Evolutionary conservation across 306 rosid genomes (phyloP).

Genomic region (Astragalus glycyphyllos): DNA sequence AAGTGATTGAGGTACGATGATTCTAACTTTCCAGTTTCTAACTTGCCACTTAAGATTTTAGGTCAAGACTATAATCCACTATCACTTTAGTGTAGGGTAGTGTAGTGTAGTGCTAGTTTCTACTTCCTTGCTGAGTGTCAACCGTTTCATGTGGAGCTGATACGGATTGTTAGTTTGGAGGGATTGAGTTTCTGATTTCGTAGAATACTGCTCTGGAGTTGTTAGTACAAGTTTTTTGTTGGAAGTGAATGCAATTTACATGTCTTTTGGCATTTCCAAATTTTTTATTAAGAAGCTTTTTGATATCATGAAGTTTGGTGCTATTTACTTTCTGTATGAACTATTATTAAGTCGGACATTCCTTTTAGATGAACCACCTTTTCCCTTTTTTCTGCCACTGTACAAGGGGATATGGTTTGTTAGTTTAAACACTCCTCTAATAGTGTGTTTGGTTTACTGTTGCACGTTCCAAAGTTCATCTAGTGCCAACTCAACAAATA

Average conservation of each 20-base stretch:
- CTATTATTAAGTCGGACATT: background rate
- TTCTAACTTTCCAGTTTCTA: background rate
- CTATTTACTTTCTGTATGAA: background rate
- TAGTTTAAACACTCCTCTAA: background rate
- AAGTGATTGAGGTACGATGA: slow-evolving; percentile 78
- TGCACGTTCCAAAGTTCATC: too few relatives aligned
- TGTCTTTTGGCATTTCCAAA: background rate
- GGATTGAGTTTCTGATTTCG: slow-evolving; percentile 13
- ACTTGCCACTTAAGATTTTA: background rate
- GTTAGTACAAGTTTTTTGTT: background rate
- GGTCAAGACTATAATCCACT: background rate
- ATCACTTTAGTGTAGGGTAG: background rate
- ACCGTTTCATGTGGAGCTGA: background rate
- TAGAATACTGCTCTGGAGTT: slow-evolving; percentile 20
- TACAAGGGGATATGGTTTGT: slow-evolving; percentile 2
- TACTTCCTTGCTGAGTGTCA: background rate
- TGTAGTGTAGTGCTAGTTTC: background rate
- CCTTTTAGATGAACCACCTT: background rate
- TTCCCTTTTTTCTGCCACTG: background rate
- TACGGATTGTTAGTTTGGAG: background rate
- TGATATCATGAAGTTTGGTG: background rate
- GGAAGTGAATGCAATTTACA: background rate
- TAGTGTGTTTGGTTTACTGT: too few relatives aligned
- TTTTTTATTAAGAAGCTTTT: slow-evolving; percentile 6
- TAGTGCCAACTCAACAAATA: too few relatives aligned